Percentiles rank a stretch among this genome's conserved stretches.
Evolutionary conservation across 129 eudicot genomes (phyloP).

Genomic region (Solidago caesia): DNA sequence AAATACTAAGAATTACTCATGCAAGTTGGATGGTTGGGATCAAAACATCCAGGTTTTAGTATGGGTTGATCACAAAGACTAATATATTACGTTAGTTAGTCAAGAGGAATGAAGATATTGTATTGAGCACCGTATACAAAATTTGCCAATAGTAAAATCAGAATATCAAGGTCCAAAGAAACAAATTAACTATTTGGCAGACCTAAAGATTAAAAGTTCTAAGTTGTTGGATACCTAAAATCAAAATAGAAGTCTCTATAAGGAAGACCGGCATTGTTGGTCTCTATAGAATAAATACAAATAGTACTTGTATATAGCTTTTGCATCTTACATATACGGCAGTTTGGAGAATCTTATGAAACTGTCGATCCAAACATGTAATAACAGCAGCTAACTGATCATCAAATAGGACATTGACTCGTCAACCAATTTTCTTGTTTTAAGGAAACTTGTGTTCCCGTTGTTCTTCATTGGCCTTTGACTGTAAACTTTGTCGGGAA

Average conservation of each 20-base stretch:
- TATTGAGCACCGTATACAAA: no score
- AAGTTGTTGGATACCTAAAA: conserved; percentile 24
- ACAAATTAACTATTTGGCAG: conserved; percentile 7
- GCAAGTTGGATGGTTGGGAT: no score
- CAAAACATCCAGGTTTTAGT: no score
- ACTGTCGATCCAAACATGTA: conserved; percentile 16
- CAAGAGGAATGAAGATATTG: no score
- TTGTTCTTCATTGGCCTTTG: conserved; percentile 6
- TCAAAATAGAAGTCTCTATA: conserved; percentile 19
- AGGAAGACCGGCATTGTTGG: conserved; percentile 21
- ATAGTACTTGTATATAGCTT: conserved; percentile 15
- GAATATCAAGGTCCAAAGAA: neutral
- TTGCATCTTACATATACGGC: conserved; percentile 19
- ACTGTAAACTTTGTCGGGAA: conserved; percentile 11
- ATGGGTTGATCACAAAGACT: no score
- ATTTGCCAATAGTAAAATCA: no score
- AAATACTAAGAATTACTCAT: no score
- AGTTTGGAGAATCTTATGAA: conserved; percentile 36
- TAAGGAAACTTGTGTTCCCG: neutral
- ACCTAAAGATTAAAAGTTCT: conserved; percentile 5
- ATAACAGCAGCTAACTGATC: conserved; percentile 20
- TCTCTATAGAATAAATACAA: neutral
- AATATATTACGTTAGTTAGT: no score
- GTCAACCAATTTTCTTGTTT: conserved; percentile 25
- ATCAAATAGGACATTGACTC: conserved; percentile 26